Percentiles rank a stretch among this genome's conserved stretches.
These are phyloP conservation scores for Phytomonas francai DNA, from an alignment of 208 protist genomes.

Conservation along the genomic window DNA sequence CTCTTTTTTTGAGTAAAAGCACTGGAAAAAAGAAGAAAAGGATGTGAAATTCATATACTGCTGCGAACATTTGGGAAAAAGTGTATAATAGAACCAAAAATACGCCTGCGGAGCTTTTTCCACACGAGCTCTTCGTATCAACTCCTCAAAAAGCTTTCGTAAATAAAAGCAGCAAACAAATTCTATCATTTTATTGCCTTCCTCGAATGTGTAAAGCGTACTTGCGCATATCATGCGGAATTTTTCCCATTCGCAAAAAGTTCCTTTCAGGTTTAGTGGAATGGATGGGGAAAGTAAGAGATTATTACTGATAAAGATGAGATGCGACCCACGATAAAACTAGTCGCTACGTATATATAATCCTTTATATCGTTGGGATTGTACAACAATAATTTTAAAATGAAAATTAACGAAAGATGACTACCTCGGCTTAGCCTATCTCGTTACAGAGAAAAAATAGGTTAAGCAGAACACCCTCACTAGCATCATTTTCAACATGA, in stretches of 20 bases:
- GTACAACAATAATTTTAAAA: background rate
- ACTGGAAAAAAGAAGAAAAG: background rate
- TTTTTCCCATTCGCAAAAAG: background rate
- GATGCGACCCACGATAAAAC: background rate
- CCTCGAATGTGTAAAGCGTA: background rate
- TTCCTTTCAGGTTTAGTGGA: background rate
- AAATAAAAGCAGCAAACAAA: background rate
- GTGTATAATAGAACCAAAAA: background rate
- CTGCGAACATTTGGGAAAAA: background rate
- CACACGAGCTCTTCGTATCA: background rate
- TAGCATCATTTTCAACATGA: conserved; percentile 8
- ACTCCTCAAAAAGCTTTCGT: background rate
- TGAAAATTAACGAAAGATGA: background rate
- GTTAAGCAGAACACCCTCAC: conserved; percentile 4
- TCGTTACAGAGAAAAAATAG: conserved; percentile 7
- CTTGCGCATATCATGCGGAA: background rate
- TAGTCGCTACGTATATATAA: background rate
- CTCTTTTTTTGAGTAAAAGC: background rate
- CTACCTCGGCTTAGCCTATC: background rate
- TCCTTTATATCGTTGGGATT: background rate
- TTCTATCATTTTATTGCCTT: background rate
- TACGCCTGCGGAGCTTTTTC: background rate
- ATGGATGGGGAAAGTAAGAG: background rate
- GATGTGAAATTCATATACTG: background rate
- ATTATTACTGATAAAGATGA: background rate